Percentiles rank a stretch among this genome's conserved stretches.
These are phyloP conservation scores for Rubia yunnanensis DNA, from an alignment of 257 asterid species.

Conservation along the genomic window DNA sequence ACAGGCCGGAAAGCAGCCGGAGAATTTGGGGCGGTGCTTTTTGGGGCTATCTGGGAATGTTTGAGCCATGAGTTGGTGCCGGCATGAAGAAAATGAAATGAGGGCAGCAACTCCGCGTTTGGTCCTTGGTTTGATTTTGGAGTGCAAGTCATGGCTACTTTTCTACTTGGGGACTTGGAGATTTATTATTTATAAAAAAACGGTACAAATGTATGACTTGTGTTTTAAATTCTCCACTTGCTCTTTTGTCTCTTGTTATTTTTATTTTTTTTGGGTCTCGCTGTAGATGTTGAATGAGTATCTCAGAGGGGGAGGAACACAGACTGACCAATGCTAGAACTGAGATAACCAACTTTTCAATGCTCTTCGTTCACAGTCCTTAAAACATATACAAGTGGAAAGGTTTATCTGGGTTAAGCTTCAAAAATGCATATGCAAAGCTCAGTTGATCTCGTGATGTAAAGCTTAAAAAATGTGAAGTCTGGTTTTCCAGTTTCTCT, in stretches of 20 bases:
- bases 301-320: no score
- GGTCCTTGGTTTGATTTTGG: neutral
- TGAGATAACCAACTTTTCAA: no score
- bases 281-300: no score
- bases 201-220: neutral
- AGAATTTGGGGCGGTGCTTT: neutral
- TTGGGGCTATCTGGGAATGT: conserved; percentile 1
- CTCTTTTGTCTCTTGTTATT: neutral
- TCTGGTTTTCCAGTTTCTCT: no score
- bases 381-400: no score
- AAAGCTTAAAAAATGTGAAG: no score
- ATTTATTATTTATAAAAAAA: neutral
- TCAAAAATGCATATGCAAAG: no score
- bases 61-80: conserved; percentile 10
- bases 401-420: no score
- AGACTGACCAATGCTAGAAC: no score
- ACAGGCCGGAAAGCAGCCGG: conserved; percentile 11
- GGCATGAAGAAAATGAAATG: conserved; percentile 10
- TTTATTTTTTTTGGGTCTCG: no score
- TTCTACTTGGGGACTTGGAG: neutral
- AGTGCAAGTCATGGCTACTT: conserved; percentile 14
- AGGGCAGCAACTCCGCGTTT: neutral
- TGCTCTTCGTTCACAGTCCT: no score
- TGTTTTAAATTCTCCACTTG: neutral
- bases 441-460: no score